phyloP scores from a whole-genome alignment of 1,284 basidiomycete genomes.

The Cronartium quercuum region DNA sequence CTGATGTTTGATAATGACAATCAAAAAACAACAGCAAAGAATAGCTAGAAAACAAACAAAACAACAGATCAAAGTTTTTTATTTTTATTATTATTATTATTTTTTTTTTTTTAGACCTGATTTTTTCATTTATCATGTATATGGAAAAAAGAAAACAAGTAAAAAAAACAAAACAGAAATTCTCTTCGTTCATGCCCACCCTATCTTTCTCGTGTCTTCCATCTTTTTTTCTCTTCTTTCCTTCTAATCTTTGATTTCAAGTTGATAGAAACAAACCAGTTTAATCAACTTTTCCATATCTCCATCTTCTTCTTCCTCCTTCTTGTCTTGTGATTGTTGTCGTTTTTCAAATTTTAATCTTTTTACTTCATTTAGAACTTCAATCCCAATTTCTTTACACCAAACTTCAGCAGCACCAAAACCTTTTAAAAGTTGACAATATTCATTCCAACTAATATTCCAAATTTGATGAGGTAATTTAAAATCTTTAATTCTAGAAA shows the following conservation, averaged over 20 bases:
- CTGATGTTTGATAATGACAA: no score
- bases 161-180: no score
- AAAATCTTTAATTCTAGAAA: slow-evolving; percentile 12
- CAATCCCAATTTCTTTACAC: slow-evolving; percentile 9
- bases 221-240: no score
- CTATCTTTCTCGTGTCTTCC: no score
- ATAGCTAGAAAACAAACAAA: no score
- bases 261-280: background rate
- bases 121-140: no score
- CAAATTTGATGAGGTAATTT: slow-evolving; percentile 29
- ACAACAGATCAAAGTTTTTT: no score
- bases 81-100: no score
- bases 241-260: background rate
- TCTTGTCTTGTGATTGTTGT: background rate
- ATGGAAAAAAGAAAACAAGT: no score
- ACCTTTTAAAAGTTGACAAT: slow-evolving; percentile 10
- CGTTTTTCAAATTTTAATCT: background rate
- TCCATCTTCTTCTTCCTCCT: background rate
- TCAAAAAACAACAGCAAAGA: no score
- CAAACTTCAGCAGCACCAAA: slow-evolving; percentile 29
- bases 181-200: no score
- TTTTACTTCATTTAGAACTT: slow-evolving; percentile 16
- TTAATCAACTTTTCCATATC: background rate
- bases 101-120: no score
- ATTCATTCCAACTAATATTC: slow-evolving; percentile 20